A percentile compares a stretch with the other conserved stretches of the same genome.
Conservation (phyloP, 2,329 filamentous ascomycete genomes). For the Davidsoniella eucalypti region DNA sequence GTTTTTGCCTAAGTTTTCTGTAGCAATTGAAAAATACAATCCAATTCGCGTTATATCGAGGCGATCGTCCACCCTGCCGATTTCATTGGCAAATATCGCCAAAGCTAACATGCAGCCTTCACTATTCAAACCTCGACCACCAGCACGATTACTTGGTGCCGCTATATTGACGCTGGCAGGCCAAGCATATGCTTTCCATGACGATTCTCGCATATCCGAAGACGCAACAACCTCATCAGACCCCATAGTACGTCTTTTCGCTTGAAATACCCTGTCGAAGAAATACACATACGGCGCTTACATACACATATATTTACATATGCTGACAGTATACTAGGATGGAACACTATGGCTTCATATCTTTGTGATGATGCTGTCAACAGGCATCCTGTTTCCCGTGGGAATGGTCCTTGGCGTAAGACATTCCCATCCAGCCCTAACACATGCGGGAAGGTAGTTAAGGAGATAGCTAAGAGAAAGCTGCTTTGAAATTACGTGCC, state of each 20-base stretch:
- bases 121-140: too few species aligned
- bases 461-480: neutral
- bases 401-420: conserved; percentile 90
- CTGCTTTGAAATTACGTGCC: neutral
- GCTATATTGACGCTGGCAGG: neutral
- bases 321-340: conserved; percentile 33
- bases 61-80: too few species aligned
- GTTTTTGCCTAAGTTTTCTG: too few species aligned
- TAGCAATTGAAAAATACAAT: too few species aligned
- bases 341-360: conserved; percentile 88
- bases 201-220: conserved; percentile 9
- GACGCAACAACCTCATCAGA: conserved; percentile 11
- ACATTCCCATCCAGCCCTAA: conserved; percentile 12
- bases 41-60: too few species aligned
- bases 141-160: conserved; percentile 5
- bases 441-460: neutral
- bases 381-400: conserved; percentile 80
- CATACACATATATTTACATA: neutral
- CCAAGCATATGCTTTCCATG: conserved; percentile 9
- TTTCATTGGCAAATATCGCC: too few species aligned
- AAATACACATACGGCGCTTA: neutral
- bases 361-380: conserved; percentile 68
- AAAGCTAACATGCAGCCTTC: too few species aligned
- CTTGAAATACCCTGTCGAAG: neutral
- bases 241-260: neutral